Evolutionary conservation across 345 rosid genomes (phyloP), one percentile per base, ranked within the genome.

Genomic region (Trapa bicornis): DNA sequence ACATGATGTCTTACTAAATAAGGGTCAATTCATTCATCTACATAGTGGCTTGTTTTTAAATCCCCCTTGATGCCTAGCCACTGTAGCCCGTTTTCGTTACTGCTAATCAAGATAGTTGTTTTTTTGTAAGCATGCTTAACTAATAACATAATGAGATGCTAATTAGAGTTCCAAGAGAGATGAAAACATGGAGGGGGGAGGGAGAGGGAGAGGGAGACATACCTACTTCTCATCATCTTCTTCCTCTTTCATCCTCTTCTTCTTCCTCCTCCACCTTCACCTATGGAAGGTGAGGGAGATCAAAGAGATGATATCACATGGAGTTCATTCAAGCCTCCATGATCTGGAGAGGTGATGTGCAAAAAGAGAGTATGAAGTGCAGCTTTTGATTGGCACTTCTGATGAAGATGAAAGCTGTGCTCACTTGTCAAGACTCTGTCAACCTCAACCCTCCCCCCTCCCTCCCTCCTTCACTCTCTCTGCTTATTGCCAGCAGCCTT

Each of bases 361-460:
- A 22, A 22, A 38, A 32, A 35, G 63, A 58, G 63, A 58, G 5
- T 8, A 58, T 8, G 15, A 58, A 11, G 60, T n/a, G 60, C 60
- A 54, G 60, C 33, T 54, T 54, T 8, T 3, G 8, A 22, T 54
- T 54, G 60, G 33, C 60, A 54, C 60, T 54, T 54, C 60, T 22
- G 2, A 50, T 22, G 33, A 29, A 32, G 32, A 32, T 10, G 38
- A 58, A 32, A 58, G 37, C 38, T 58, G 63, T 58, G 63, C 63
- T 58, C 63, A 58, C 63, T 58, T 33, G 37, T 10, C 37, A 58
- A 58, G 38, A 58, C 38, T 58, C 63, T 58, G 63, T 58, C 63
- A 58, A 3, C 11, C 62, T 17, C 29, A 22, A 22, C 29, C 29
- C 29, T 22, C 29, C 29, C 29, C 29, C 29, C 29, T 22, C 29